phyloP scores from a whole-genome alignment of 1,139 yeast genomes.

The Pneumocystis murina region DNA sequence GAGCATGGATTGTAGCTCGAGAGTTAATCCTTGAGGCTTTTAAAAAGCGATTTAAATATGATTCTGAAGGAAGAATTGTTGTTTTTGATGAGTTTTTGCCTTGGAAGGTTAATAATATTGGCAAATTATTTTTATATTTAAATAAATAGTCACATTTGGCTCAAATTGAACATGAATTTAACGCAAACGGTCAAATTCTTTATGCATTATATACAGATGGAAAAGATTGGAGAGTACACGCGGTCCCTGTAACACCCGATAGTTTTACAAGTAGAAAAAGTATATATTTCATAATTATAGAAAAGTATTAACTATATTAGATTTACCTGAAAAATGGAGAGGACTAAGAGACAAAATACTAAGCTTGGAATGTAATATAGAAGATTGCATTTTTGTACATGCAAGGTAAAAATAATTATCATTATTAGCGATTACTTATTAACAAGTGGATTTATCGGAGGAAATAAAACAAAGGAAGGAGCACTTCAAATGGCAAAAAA shows the following conservation, averaged over 20 bases:
- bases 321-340: slow-evolving; percentile 76
- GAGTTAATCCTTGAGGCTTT: slow-evolving; percentile 59
- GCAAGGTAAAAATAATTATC: slow-evolving; percentile 28
- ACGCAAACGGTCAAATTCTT: slow-evolving; percentile 40
- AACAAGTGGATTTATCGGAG: slow-evolving; percentile 85
- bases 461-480: slow-evolving; percentile 66
- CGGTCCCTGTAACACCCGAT: slow-evolving; percentile 60
- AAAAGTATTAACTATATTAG: neutral
- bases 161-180: slow-evolving; percentile 49
- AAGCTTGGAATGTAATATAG: slow-evolving; percentile 56
- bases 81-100: slow-evolving; percentile 64
- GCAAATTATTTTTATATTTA: neutral
- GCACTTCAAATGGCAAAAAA: slow-evolving; percentile 61
- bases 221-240: slow-evolving; percentile 73
- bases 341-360: slow-evolving; percentile 82
- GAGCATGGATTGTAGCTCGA: slow-evolving; percentile 86
- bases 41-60: slow-evolving; percentile 24
- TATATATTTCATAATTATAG: slow-evolving; percentile 8
- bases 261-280: slow-evolving; percentile 62
- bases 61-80: slow-evolving; percentile 50
- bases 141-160: slow-evolving; percentile 33
- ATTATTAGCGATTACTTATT: neutral
- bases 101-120: slow-evolving; percentile 60
- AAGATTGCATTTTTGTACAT: slow-evolving; percentile 80
- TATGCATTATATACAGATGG: slow-evolving; percentile 73